Conservation (phyloP, 2,329 filamentous ascomycete genomes). For the Periconia macrospinosa region DNA sequence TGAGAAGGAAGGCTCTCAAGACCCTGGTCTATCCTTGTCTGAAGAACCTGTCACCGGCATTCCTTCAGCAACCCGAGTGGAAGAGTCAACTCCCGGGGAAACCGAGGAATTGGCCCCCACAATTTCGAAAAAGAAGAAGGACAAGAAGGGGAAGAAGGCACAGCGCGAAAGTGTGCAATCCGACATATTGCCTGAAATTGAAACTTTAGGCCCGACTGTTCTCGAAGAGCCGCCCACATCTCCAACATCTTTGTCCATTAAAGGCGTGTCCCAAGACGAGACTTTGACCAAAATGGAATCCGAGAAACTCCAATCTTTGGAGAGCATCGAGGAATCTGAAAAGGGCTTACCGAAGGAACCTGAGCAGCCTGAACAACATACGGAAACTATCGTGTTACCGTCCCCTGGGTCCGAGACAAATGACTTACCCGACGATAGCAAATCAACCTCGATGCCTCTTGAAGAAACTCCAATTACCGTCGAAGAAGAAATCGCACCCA, state of each 20-base stretch:
- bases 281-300: too few relatives aligned
- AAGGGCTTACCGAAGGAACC: neutral
- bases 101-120: slow-evolving; percentile 6
- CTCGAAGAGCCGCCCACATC: neutral
- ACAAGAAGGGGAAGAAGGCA: slow-evolving; percentile 31
- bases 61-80: neutral
- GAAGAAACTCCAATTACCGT: neutral
- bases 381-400: neutral
- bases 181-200: slow-evolving; percentile 9
- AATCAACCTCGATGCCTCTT: neutral
- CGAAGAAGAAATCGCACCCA: neutral
- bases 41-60: neutral
- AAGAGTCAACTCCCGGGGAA: slow-evolving; percentile 1
- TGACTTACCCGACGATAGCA: neutral
- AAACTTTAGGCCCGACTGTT: slow-evolving; percentile 7
- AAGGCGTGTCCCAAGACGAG: too few relatives aligned
- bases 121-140: slow-evolving; percentile 24
- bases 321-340: neutral
- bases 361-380: neutral
- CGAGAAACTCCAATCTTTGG: too few relatives aligned
- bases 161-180: slow-evolving; percentile 20
- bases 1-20: neutral
- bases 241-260: neutral
- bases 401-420: neutral
- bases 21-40: neutral